These are phyloP conservation scores for Chaetothyriales sp. DNA, from an alignment of 2,329 filamentous ascomycete species.

Conservation along the genomic window DNA sequence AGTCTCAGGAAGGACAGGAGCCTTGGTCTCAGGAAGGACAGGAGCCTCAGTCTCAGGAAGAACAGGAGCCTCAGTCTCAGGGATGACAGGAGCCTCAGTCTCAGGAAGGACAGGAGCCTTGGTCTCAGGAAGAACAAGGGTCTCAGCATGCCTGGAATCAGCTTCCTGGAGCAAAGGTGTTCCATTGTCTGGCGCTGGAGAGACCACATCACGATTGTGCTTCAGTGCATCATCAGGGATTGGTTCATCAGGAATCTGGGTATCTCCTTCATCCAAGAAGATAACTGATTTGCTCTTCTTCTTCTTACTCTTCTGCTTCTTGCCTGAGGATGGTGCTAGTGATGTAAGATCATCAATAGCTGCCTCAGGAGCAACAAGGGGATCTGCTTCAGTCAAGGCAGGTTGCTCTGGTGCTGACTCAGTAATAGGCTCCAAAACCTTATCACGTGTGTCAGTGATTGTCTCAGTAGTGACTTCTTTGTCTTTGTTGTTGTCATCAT, in stretches of 20 bases:
- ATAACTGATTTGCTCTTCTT: constrained; percentile 3
- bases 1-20: no score
- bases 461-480: neutral
- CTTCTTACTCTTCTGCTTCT: constrained; percentile 7
- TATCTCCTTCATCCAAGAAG: constrained; percentile 1
- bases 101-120: no score
- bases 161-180: neutral
- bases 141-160: neutral
- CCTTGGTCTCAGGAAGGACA: neutral
- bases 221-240: neutral
- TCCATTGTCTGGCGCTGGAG: neutral
- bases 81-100: no score
- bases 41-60: no score
- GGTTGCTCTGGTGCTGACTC: neutral
- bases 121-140: no score
- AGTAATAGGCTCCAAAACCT: neutral
- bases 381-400: neutral
- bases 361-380: no score
- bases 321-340: neutral
- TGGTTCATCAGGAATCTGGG: neutral
- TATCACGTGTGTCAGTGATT: neutral
- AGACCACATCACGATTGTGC: neutral
- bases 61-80: no score
- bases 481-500: neutral
- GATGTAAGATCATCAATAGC: neutral